These are phyloP conservation scores for Hypoxylon rickii DNA, from an alignment of 495 filamentous ascomycete species.

Conservation along the genomic window DNA sequence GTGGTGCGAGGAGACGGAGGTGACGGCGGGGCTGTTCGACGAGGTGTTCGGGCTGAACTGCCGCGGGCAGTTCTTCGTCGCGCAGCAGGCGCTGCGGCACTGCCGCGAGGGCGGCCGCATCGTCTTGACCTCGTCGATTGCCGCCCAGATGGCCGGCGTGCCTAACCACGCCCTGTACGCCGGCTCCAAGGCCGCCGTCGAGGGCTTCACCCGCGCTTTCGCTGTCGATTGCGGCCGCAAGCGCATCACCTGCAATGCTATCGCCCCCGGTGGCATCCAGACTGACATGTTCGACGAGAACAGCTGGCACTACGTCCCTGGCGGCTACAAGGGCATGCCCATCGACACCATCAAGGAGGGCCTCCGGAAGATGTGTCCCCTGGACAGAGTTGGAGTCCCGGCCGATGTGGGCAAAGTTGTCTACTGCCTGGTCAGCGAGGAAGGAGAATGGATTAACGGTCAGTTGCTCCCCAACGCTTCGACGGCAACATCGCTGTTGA, in stretches of 20 bases:
- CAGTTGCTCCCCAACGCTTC: constrained; percentile 36
- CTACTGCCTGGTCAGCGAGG: constrained; percentile 57
- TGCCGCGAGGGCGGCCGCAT: constrained; percentile 64
- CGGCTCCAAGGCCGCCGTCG: constrained; percentile 61
- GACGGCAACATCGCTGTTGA: background rate
- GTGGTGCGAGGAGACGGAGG: constrained; percentile 67
- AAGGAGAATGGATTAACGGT: constrained; percentile 66
- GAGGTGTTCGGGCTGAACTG: constrained; percentile 78
- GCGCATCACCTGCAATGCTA: constrained; percentile 65
- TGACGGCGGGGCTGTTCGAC: constrained; percentile 77
- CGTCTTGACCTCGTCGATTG: constrained; percentile 68
- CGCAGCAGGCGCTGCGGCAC: constrained; percentile 68
- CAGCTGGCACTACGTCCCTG: constrained; percentile 63
- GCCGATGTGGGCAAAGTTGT: constrained; percentile 61
- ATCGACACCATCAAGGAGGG: constrained; percentile 40
- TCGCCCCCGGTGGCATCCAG: constrained; percentile 70
- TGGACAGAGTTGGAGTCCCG: constrained; percentile 57
- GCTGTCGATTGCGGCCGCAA: constrained; percentile 53
- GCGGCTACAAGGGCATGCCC: constrained; percentile 50
- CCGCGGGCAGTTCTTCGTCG: constrained; percentile 82
- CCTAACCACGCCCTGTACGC: constrained; percentile 67
- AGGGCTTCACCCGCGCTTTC: constrained; percentile 61
- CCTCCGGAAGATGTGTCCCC: constrained; percentile 55
- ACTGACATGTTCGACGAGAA: constrained; percentile 72
- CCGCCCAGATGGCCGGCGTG: constrained; percentile 64